A percentile compares a stretch with the other conserved stretches of the same genome.
phyloP scores from a whole-genome alignment of 768 basidiomycete genomes.

The Saitozyma sp. region DNA sequence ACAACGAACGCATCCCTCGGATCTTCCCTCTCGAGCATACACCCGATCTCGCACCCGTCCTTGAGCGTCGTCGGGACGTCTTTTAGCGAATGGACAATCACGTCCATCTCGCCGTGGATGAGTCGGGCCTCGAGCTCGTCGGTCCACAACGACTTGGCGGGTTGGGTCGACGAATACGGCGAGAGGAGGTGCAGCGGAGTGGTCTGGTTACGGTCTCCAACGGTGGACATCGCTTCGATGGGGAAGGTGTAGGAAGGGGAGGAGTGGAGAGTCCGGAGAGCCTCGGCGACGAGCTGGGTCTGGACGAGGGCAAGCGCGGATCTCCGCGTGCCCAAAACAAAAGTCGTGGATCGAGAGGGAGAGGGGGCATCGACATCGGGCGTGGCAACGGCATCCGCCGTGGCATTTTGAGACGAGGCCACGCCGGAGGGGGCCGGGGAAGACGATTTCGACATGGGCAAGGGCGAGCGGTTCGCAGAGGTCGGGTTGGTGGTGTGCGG shows the following conservation, averaged over 20 bases:
- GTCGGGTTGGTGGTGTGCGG: conserved; percentile 3
- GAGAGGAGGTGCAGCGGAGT: conserved; percentile 82
- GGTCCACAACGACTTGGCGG: conserved; percentile 74
- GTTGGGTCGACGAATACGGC: conserved; percentile 35
- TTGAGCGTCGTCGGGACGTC: conserved; percentile 89
- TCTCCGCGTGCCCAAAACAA: conserved; percentile 71
- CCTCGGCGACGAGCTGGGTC: conserved; percentile 72
- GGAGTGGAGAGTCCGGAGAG: conserved; percentile 64
- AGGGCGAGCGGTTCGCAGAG: neutral
- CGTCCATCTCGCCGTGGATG: conserved; percentile 70
- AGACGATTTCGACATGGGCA: neutral
- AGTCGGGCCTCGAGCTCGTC: conserved; percentile 90
- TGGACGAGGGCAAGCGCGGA: conserved; percentile 89
- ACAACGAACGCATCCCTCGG: conserved; percentile 86
- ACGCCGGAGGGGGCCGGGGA: neutral
- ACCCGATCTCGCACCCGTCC: conserved; percentile 78
- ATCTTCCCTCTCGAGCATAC: conserved; percentile 81
- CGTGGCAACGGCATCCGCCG: neutral
- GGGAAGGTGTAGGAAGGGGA: conserved; percentile 53
- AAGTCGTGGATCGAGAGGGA: neutral
- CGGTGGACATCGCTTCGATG: conserved; percentile 68
- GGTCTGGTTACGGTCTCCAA: conserved; percentile 84
- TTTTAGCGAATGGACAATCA: conserved; percentile 90
- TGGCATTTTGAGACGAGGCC: too few species aligned
- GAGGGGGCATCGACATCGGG: neutral